Conservation (phyloP, 148 eudicot species). For the Drosera capensis region DNA sequence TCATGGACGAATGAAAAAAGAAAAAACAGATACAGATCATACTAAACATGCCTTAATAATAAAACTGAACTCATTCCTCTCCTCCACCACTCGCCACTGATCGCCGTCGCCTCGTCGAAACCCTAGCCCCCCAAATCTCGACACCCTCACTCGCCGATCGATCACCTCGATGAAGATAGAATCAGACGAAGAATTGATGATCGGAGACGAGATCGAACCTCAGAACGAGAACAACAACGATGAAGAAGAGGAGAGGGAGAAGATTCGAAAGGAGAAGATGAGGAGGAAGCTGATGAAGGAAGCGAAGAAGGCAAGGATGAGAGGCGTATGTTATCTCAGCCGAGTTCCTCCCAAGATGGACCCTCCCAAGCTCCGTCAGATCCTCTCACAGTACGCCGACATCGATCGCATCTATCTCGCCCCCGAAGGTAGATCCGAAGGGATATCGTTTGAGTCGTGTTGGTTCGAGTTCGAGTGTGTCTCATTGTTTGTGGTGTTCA, state of each 20-base stretch:
- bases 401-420: conserved; percentile 54
- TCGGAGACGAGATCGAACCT: no score
- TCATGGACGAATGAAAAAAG: no score
- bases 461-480: background rate
- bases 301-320: conserved; percentile 32
- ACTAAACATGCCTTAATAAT: no score
- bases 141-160: no score
- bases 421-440: conserved; percentile 42
- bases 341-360: conserved; percentile 84
- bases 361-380: conserved; percentile 56
- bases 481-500: background rate
- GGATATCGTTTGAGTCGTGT: background rate
- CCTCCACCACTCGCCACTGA: no score
- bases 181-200: no score
- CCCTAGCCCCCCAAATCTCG: no score
- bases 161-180: no score
- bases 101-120: no score
- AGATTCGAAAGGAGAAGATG: conserved; percentile 26
- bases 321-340: conserved; percentile 75
- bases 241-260: conserved; percentile 9
- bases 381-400: conserved; percentile 63
- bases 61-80: no score
- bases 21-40: no score
- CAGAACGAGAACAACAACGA: no score
- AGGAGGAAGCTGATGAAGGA: conserved; percentile 43